These are phyloP conservation scores for Ustilago crameri DNA, from an alignment of 1,284 basidiomycete genomes.

Conservation along the genomic window DNA sequence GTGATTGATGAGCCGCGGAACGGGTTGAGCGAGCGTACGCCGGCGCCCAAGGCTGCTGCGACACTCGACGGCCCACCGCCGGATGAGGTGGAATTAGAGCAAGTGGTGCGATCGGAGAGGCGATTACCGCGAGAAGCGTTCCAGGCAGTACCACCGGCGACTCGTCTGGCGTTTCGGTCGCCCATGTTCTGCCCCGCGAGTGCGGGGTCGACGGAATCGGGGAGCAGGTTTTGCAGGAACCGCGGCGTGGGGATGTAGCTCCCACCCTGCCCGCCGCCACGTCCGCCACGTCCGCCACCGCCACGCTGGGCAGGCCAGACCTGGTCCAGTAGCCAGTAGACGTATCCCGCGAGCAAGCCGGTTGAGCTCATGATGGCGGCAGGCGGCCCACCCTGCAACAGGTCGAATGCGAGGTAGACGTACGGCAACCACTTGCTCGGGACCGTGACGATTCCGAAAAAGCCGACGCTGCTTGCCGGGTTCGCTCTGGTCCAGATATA, in stretches of 20 bases:
- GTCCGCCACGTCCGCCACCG: constrained; percentile 13
- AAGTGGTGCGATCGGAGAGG: constrained; percentile 16
- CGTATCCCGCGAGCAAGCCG: constrained; percentile 79
- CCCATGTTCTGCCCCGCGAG: constrained; percentile 41
- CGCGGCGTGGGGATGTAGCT: constrained; percentile 43
- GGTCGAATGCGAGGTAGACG: constrained; percentile 78
- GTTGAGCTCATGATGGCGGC: constrained; percentile 75
- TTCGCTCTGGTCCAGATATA: constrained; percentile 58
- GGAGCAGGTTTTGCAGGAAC: constrained; percentile 34
- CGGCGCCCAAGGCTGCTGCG: constrained; percentile 33
- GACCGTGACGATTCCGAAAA: constrained; percentile 60
- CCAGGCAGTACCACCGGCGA: constrained; percentile 40
- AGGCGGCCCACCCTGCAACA: constrained; percentile 75
- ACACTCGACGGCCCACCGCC: constrained; percentile 16
- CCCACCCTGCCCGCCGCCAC: constrained; percentile 29
- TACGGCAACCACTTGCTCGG: constrained; percentile 78
- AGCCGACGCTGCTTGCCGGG: constrained; percentile 36
- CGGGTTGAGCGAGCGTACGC: constrained; percentile 32
- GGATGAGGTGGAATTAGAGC: not conserved
- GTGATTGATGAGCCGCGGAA: constrained; percentile 21
- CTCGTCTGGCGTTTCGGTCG: constrained; percentile 42
- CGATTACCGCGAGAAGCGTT: constrained; percentile 39
- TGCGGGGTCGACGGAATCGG: constrained; percentile 55
- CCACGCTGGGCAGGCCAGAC: constrained; percentile 27
- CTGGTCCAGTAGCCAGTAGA: constrained; percentile 69